These are phyloP conservation scores for Apiospora sp. DNA, from an alignment of 2,329 filamentous ascomycete species.

Conservation along the genomic window DNA sequence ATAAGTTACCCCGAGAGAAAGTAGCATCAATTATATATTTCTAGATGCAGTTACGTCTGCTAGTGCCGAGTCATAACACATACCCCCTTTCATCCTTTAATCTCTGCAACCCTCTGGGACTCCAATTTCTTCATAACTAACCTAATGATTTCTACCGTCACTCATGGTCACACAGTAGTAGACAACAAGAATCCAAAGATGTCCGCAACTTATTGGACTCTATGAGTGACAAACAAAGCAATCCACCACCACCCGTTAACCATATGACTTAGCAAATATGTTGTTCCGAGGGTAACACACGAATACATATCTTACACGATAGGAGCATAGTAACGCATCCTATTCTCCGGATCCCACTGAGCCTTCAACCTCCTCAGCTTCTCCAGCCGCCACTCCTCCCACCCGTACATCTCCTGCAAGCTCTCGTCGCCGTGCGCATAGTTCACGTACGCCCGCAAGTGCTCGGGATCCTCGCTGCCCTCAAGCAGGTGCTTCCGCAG, in stretches of 20 bases:
- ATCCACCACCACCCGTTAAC: too few species aligned
- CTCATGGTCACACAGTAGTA: too few species aligned
- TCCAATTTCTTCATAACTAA: too few species aligned
- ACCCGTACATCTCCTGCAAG: slow-evolving; percentile 34
- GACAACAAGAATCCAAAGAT: background rate
- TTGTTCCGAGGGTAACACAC: background rate
- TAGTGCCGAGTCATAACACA: too few species aligned
- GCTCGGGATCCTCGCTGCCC: slow-evolving; percentile 32
- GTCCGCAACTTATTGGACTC: background rate
- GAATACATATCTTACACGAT: background rate
- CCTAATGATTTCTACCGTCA: too few species aligned
- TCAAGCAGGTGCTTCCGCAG: slow-evolving; percentile 30
- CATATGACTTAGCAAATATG: too few species aligned
- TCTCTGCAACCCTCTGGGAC: too few species aligned
- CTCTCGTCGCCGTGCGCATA: slow-evolving; percentile 36
- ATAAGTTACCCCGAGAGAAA: background rate
- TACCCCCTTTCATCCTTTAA: too few species aligned
- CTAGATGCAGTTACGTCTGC: too few species aligned
- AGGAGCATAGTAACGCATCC: slow-evolving; percentile 31
- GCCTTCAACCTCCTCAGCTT: slow-evolving; percentile 42
- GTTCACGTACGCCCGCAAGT: slow-evolving; percentile 34
- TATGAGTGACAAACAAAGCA: background rate
- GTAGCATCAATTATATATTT: background rate
- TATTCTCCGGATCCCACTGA: slow-evolving; percentile 45
- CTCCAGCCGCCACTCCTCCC: slow-evolving; percentile 42